Conservation (phyloP, 768 basidiomycete genomes). For the Pleurotus tuoliensis region DNA sequence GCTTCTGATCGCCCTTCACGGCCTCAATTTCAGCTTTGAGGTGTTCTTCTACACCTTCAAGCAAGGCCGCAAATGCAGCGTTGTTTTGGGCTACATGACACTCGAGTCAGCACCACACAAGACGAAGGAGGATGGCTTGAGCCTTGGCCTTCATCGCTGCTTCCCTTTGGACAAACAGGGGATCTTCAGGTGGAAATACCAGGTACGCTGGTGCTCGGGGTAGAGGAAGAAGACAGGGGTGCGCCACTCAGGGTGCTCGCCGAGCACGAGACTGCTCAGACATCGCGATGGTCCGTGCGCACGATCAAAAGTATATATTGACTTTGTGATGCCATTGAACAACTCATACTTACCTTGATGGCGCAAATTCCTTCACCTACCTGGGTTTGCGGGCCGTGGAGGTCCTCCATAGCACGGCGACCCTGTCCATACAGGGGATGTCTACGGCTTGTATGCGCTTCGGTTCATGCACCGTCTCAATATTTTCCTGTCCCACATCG, state of each 20-base stretch:
- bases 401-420: conserved; percentile 57
- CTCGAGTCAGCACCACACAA: too few species aligned
- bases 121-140: too few species aligned
- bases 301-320: neutral
- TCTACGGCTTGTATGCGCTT: conserved; percentile 54
- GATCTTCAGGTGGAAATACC: neutral
- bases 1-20: too few species aligned
- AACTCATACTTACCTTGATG: conserved; percentile 55
- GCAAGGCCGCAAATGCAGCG: too few species aligned
- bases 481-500: conserved; percentile 58
- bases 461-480: conserved; percentile 67
- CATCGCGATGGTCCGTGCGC: conserved; percentile 1
- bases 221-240: neutral
- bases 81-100: too few species aligned
- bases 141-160: too few species aligned
- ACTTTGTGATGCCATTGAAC: neutral
- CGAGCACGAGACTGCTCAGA: neutral
- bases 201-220: neutral
- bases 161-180: neutral
- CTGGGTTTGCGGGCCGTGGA: conserved; percentile 44
- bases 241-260: neutral
- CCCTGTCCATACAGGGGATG: conserved; percentile 50
- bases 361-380: conserved; percentile 42
- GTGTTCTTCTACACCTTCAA: too few species aligned
- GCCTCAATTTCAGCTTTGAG: too few species aligned